Evolutionary conservation across 1,139 yeast species (phyloP), one percentile per base, ranked within the genome.

Genomic region (Saccharomyces hybrid): DNA sequence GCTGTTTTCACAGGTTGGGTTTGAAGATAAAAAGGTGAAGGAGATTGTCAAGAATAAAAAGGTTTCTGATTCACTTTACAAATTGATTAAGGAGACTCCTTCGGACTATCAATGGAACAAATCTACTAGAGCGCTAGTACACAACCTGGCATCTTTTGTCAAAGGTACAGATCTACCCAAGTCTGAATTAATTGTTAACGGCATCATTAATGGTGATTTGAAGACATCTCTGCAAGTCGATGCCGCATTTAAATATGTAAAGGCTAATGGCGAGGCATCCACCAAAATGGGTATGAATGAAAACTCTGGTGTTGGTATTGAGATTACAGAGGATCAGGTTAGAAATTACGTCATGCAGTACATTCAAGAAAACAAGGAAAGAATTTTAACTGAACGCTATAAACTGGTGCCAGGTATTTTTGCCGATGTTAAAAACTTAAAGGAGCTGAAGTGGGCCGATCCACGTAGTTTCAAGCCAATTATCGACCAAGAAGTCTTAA

Each of bases 401-500:
- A 80, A 85, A 62, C 71, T 80, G 48, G 84, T 90, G 53, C 93
- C 97, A 25, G 78, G 82, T 32, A 75, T 88, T 14, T 78, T 93
- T 72, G 91, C 90, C 11, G 85, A 83, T 53, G 82, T 88, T 56
- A 89, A 88, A 76, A 80, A 78, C 61, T 68, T 89, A 54, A 84
- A 90, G 2, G 80, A 75, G 28, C 78, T 93, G 71, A 89, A 88
- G 72, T 93, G 97, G 97, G 99, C 98, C 9, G 80, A 87, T 54
- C 95, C 97, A 46, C 81, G 83, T 52, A 75, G 81, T 55, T 88
- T 93, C 75, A 93, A 93, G 73, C 96, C 96, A 14, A 78, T 82
- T 27, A 86, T 93, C 61, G 99, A 93, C 68, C 83, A 78, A 50
- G 82, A 86, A 64, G 76, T 90, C 26, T 73, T 88, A 59, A 81